phyloP scores from a whole-genome alignment of 345 rosid species.

The thale cress (Arabidopsis thaliana) region TAIR10.1 NC_003074.8:5073501-5074000 shows the following conservation, averaged over 20 bases:
- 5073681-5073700: slow-evolving; percentile 13
- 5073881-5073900: slow-evolving; percentile 31
- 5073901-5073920: slow-evolving; percentile 22
- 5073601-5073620: slow-evolving; percentile 8
- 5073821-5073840: not conserved
- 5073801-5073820: not conserved
- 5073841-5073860: not conserved
- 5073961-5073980: slow-evolving; percentile 22
- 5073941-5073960: slow-evolving; percentile 34
- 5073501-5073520: not conserved
- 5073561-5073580: not conserved
- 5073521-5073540: slow-evolving; percentile 7
- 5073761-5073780: not conserved
- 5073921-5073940: slow-evolving; percentile 29
- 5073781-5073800: not conserved
- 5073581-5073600: slow-evolving; percentile 1
- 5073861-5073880: slow-evolving; percentile 21
- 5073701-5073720: not conserved
- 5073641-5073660: slow-evolving; percentile 5
- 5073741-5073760: not conserved
- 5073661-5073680: slow-evolving; percentile 8
- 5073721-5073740: not conserved
- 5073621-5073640: slow-evolving; percentile 5
- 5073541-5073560: not conserved
- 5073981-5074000: slow-evolving; percentile 15